Percentiles rank a stretch among this genome's conserved stretches.
These are phyloP conservation scores for Mangifera indica DNA, from an alignment of 345 rosid genomes.

Conservation along the genomic window DNA sequence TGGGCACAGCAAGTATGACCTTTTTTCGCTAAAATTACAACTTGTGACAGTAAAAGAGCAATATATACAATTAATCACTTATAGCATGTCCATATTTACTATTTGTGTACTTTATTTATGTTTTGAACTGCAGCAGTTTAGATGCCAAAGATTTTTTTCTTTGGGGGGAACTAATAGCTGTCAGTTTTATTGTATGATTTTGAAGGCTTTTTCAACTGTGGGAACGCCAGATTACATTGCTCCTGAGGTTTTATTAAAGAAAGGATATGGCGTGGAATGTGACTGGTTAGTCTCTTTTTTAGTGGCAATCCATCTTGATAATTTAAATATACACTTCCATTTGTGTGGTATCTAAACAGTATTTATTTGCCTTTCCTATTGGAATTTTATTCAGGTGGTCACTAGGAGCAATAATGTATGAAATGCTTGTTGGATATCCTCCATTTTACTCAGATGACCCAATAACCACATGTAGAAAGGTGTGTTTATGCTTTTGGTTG, in stretches of 20 bases:
- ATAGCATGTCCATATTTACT: background rate
- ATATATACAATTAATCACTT: background rate
- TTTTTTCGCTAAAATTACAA: background rate
- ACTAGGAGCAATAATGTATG: conserved; percentile 94
- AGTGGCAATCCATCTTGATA: background rate
- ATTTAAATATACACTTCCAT: background rate
- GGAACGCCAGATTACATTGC: conserved; percentile 98
- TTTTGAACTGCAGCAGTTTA: conserved; percentile 3
- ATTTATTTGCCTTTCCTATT: conserved; percentile 14
- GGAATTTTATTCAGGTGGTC: conserved; percentile 74
- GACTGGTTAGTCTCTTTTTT: conserved; percentile 74
- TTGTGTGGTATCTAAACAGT: conserved; percentile 2
- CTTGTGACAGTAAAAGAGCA: conserved; percentile 1
- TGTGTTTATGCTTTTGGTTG: conserved; percentile 30
- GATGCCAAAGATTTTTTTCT: background rate
- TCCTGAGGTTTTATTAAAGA: conserved; percentile 93
- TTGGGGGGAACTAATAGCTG: conserved; percentile 6
- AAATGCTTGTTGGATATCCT: conserved; percentile 97
- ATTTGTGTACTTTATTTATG: conserved; percentile 12
- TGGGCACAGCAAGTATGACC: background rate
- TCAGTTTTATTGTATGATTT: conserved; percentile 1
- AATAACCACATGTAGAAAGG: conserved; percentile 89
- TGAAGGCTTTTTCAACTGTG: conserved; percentile 94
- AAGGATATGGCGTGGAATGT: conserved; percentile 99
- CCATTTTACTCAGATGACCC: conserved; percentile 97